Percentiles rank a stretch among this genome's conserved stretches.
Conservation (phyloP, 129 eudicot genomes). For the Flaveria robusta region DNA sequence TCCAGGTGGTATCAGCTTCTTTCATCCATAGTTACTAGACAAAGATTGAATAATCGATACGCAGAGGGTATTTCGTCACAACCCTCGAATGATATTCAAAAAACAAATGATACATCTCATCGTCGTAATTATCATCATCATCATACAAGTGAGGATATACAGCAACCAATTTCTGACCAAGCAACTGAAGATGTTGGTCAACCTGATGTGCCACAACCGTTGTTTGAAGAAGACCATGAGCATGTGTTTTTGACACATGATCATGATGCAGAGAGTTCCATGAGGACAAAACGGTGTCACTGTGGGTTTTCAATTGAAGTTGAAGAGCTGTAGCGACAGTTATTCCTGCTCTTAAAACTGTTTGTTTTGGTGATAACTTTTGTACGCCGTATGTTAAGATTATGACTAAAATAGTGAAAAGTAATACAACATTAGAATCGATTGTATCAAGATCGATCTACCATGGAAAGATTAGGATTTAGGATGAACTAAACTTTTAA, state of each 20-base stretch:
- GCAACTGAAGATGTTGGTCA: conserved; percentile 20
- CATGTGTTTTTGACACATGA: conserved; percentile 65
- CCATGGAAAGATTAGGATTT: too few species aligned
- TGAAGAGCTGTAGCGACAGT: conserved; percentile 57
- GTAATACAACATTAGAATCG: too few species aligned
- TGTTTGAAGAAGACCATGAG: conserved; percentile 53
- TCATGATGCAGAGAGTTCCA: conserved; percentile 45
- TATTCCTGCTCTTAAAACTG: neutral
- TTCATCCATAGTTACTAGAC: conserved; percentile 82
- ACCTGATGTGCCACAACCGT: conserved; percentile 16
- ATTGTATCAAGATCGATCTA: too few species aligned
- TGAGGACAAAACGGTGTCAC: conserved; percentile 55
- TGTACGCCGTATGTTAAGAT: neutral
- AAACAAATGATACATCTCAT: conserved; percentile 18
- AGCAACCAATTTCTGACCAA: conserved; percentile 31
- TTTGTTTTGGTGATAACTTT: neutral
- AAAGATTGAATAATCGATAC: conserved; percentile 66
- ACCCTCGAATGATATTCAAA: conserved; percentile 15
- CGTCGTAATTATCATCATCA: neutral
- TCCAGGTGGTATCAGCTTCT: conserved; percentile 95
- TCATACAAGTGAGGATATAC: conserved; percentile 18
- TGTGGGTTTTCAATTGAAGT: conserved; percentile 84
- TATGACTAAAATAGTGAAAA: too few species aligned
- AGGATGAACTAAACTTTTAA: too few species aligned
- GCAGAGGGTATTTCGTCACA: conserved; percentile 41